Conservation (phyloP, 352 stramenopile genomes). For the Globisporangium lucens region DNA sequence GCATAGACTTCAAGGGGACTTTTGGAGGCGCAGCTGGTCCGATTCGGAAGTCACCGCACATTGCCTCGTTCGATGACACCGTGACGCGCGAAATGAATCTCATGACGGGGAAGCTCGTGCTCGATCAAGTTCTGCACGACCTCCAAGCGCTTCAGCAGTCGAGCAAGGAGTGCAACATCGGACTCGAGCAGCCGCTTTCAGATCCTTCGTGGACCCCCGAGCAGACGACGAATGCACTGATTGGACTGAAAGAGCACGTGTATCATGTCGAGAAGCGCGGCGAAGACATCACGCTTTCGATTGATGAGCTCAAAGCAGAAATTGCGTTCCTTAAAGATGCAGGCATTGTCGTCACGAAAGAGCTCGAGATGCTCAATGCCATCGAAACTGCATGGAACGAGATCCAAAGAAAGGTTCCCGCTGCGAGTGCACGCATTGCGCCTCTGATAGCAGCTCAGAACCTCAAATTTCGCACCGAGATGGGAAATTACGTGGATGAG, state of each 20-base stretch:
- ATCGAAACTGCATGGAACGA: constrained; percentile 65
- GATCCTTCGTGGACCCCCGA: constrained; percentile 56
- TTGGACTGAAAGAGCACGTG: constrained; percentile 74
- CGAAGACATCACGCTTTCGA: constrained; percentile 51
- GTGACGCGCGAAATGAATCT: constrained; percentile 80
- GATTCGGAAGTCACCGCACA: constrained; percentile 92
- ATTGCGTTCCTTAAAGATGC: constrained; percentile 65
- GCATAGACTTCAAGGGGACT: constrained; percentile 90
- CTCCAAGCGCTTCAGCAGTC: constrained; percentile 58
- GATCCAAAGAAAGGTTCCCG: constrained; percentile 58
- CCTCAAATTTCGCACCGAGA: constrained; percentile 66
- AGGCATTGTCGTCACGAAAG: constrained; percentile 48
- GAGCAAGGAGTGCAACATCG: constrained; percentile 64
- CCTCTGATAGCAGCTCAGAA: constrained; percentile 59
- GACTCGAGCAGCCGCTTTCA: constrained; percentile 65
- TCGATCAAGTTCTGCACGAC: constrained; percentile 68
- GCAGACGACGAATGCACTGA: constrained; percentile 59
- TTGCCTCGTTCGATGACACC: constrained; percentile 67
- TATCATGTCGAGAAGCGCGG: constrained; percentile 77
- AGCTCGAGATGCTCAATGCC: constrained; percentile 45
- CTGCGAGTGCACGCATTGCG: constrained; percentile 60
- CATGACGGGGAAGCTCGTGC: constrained; percentile 76
- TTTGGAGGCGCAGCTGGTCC: constrained; percentile 86
- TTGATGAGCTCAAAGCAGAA: constrained; percentile 65
- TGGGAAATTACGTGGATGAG: constrained; percentile 80